These are phyloP conservation scores for Phoma herbarum DNA, from an alignment of 2,329 filamentous ascomycete species.

Conservation along the genomic window DNA sequence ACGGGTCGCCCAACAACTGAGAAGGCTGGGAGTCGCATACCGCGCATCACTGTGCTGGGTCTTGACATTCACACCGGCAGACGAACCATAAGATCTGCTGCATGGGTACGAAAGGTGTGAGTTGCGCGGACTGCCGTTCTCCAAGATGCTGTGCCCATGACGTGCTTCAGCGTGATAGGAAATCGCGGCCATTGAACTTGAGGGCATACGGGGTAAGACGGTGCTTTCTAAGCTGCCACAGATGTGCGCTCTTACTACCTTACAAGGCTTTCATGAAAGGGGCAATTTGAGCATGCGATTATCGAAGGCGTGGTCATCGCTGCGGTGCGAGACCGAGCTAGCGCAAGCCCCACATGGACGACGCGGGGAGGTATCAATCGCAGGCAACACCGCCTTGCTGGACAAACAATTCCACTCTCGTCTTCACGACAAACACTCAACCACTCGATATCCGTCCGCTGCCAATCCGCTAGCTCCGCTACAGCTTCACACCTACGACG, in stretches of 20 bases:
- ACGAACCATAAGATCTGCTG: background rate
- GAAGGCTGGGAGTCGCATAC: slow-evolving; percentile 12
- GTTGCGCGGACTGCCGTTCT: background rate
- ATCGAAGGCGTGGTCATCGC: background rate
- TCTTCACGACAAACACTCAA: slow-evolving; percentile 14
- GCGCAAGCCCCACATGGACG: slow-evolving; percentile 7
- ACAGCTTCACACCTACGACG: slow-evolving; percentile 8
- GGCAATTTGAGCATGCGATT: background rate
- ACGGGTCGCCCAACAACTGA: slow-evolving; percentile 12
- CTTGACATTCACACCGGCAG: slow-evolving; percentile 1
- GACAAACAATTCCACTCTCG: slow-evolving; percentile 27
- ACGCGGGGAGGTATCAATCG: slow-evolving; percentile 19
- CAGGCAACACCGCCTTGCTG: slow-evolving; percentile 30
- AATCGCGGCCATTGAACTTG: background rate
- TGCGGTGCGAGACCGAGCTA: slow-evolving; percentile 20
- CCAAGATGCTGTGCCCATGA: background rate
- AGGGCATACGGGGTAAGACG: background rate
- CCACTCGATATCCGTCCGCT: background rate
- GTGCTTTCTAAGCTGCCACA: background rate
- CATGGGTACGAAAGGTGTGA: background rate
- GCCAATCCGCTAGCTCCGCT: background rate
- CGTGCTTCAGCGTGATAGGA: background rate
- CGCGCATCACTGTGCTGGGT: background rate
- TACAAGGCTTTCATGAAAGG: background rate
- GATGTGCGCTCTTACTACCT: background rate